Conservation (phyloP, 495 filamentous ascomycete species). For the Daldinia loculata region DNA sequence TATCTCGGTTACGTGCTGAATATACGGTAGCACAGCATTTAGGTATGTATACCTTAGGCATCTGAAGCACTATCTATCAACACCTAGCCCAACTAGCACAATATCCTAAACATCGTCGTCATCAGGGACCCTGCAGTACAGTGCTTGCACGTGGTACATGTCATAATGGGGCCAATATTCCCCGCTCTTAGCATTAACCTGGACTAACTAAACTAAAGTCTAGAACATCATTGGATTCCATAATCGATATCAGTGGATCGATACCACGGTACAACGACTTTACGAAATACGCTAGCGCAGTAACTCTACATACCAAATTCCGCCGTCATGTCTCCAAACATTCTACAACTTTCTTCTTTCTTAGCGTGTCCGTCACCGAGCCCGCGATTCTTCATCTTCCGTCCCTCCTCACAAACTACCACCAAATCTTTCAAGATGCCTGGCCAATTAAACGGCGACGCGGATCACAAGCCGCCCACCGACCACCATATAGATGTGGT, state of each 20-base stretch:
- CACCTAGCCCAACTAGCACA: not conserved
- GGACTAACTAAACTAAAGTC: slow-evolving; percentile 24
- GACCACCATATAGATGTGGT: slow-evolving; percentile 57
- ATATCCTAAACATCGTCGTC: slow-evolving; percentile 11
- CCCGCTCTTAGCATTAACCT: slow-evolving; percentile 23
- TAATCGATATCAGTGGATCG: not conserved
- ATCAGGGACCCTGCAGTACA: slow-evolving; percentile 35
- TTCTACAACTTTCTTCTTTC: slow-evolving; percentile 40
- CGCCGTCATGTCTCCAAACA: slow-evolving; percentile 39
- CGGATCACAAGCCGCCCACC: slow-evolving; percentile 40
- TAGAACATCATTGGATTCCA: slow-evolving; percentile 32
- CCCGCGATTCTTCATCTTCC: slow-evolving; percentile 30
- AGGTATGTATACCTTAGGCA: slow-evolving; percentile 8
- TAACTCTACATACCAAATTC: slow-evolving; percentile 23
- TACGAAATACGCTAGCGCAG: slow-evolving; percentile 1
- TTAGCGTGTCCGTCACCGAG: slow-evolving; percentile 23
- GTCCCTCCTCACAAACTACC: slow-evolving; percentile 15
- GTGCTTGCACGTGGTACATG: slow-evolving; percentile 36
- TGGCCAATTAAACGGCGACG: slow-evolving; percentile 46
- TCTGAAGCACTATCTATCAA: not conserved
- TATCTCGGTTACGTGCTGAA: slow-evolving; percentile 1
- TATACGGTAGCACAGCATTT: slow-evolving; percentile 13
- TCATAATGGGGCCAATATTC: slow-evolving; percentile 11
- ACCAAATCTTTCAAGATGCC: slow-evolving; percentile 45
- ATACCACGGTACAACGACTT: slow-evolving; percentile 13